Conservation (phyloP, 805 yeast species). For the Naumovozyma castellii region DNA sequence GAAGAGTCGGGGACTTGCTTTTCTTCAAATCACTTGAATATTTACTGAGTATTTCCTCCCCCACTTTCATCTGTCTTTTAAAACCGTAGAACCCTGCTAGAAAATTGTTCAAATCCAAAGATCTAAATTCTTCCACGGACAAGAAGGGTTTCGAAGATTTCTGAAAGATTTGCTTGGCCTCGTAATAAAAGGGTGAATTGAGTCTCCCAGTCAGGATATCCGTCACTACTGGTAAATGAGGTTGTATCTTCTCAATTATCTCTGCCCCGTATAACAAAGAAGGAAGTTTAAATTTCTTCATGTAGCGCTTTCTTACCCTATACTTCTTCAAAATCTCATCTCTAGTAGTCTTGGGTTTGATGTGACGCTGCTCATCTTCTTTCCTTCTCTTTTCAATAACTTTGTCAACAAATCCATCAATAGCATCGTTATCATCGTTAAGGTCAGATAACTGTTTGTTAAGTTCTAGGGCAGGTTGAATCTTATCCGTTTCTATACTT, state of each 20-base stretch:
- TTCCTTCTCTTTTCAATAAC: neutral
- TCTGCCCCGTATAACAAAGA: constrained; percentile 22
- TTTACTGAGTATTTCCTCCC: constrained; percentile 33
- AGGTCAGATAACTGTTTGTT: neutral
- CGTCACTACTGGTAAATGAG: constrained; percentile 30
- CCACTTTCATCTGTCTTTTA: constrained; percentile 44
- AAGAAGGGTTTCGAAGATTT: constrained; percentile 36
- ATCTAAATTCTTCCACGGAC: constrained; percentile 39
- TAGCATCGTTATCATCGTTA: constrained; percentile 1
- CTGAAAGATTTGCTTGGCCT: constrained; percentile 37
- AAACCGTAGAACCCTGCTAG: constrained; percentile 55
- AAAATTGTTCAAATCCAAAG: constrained; percentile 37
- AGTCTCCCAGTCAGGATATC: constrained; percentile 36
- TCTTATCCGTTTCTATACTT: neutral
- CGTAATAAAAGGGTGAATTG: constrained; percentile 40
- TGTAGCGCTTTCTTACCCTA: constrained; percentile 8
- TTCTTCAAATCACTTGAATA: constrained; percentile 27
- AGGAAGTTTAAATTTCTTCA: constrained; percentile 19
- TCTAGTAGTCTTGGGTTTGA: neutral
- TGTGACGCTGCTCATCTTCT: neutral
- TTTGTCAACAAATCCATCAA: neutral
- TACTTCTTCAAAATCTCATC: neutral
- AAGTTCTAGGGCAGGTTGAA: neutral
- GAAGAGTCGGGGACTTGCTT: constrained; percentile 36
- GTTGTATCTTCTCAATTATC: constrained; percentile 25